phyloP scores from a whole-genome alignment of 2,329 filamentous ascomycete species.

The Neofusicoccum laricinum region DNA sequence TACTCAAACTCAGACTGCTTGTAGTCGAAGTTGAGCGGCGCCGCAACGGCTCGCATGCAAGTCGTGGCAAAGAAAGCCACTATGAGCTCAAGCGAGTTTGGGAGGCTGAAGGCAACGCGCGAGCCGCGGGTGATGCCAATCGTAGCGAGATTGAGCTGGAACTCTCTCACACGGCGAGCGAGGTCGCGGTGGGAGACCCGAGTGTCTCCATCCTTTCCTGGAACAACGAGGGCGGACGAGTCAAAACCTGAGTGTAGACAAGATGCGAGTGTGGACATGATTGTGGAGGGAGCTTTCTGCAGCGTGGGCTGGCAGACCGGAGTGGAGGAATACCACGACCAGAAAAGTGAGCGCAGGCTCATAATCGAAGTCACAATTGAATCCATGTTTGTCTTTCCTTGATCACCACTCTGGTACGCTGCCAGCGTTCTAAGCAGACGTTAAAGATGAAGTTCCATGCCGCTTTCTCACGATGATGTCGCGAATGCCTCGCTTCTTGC shows the following conservation, averaged over 20 bases:
- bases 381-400: background rate
- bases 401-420: background rate
- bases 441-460: background rate
- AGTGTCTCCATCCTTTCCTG: background rate
- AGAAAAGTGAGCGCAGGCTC: background rate
- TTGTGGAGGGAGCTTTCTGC: background rate
- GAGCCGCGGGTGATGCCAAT: constrained; percentile 35
- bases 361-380: background rate
- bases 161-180: background rate
- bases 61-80: constrained; percentile 72
- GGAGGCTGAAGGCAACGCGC: constrained; percentile 61
- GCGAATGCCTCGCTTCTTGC: background rate
- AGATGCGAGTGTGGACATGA: constrained; percentile 17
- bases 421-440: background rate
- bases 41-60: constrained; percentile 72
- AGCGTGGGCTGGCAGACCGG: background rate
- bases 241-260: constrained; percentile 16
- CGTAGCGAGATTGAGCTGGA: constrained; percentile 48
- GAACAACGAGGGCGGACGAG: background rate
- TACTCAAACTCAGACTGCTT: constrained; percentile 83
- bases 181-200: background rate
- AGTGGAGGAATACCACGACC: background rate
- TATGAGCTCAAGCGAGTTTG: constrained; percentile 65
- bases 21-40: constrained; percentile 74
- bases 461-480: background rate